A percentile compares a stretch with the other conserved stretches of the same genome.
phyloP scores from a whole-genome alignment of 2,329 filamentous ascomycete species.

The Cytospora paraplurivora region DNA sequence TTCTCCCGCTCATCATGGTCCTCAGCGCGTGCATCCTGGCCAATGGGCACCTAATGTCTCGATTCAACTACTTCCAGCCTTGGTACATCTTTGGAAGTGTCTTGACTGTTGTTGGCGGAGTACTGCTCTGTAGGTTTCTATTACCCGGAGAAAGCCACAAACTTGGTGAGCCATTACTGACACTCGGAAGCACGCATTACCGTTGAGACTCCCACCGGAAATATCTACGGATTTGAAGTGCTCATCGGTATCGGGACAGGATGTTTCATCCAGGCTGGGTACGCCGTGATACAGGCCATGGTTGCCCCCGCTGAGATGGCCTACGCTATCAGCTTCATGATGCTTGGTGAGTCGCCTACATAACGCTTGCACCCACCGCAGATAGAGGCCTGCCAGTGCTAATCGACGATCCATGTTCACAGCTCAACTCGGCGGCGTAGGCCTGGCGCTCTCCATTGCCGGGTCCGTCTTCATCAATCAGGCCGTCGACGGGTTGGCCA shows the following conservation, averaged over 20 bases:
- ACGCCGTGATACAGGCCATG: slow-evolving; percentile 12
- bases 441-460: slow-evolving; percentile 6
- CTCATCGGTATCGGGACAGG: slow-evolving; percentile 8
- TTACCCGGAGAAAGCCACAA: no score
- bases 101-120: background rate
- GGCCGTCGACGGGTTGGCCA: slow-evolving; percentile 5
- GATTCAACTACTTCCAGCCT: slow-evolving; percentile 17
- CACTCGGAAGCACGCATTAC: background rate
- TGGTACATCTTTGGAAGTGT: slow-evolving; percentile 12
- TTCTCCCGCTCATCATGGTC: slow-evolving; percentile 5
- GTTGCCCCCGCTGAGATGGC: slow-evolving; percentile 5
- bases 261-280: slow-evolving; percentile 11
- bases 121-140: slow-evolving; percentile 5
- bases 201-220: background rate
- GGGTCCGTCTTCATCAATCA: slow-evolving; percentile 9
- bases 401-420: background rate
- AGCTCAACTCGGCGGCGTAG: slow-evolving; percentile 6
- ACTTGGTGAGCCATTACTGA: no score
- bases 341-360: slow-evolving; percentile 7
- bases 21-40: slow-evolving; percentile 10
- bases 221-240: slow-evolving; percentile 10
- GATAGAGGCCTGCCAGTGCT: background rate
- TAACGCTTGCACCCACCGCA: background rate
- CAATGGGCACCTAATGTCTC: slow-evolving; percentile 12
- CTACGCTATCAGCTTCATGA: slow-evolving; percentile 14